These are phyloP conservation scores for Penicillium sp. DNA, from an alignment of 2,329 filamentous ascomycete species.

Conservation along the genomic window DNA sequence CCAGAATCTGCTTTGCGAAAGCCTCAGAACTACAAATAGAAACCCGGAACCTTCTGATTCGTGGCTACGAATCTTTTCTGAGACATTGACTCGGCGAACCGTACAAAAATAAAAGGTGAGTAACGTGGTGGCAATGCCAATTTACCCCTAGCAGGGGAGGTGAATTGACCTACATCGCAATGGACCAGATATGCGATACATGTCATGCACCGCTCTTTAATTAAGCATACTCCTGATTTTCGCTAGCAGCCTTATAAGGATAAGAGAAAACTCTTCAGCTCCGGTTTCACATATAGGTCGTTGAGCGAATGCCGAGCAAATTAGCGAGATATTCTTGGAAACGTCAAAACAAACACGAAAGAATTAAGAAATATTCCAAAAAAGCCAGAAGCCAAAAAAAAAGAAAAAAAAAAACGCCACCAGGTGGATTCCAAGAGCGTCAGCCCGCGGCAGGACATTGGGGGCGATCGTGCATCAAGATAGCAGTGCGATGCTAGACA, in stretches of 20 bases:
- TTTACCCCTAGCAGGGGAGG: neutral
- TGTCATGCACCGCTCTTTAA: neutral
- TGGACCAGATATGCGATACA: neutral
- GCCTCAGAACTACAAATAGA: no score
- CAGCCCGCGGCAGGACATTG: neutral
- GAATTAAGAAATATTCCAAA: neutral
- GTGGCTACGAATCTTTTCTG: no score
- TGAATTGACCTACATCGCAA: neutral
- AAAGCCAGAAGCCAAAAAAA: no score
- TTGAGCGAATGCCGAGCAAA: neutral
- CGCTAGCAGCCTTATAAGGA: neutral
- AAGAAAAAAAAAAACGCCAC: neutral
- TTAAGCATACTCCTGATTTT: slow-evolving; percentile 1
- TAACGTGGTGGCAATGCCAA: neutral
- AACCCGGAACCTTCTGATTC: no score
- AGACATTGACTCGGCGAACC: neutral
- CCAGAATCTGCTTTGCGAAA: no score
- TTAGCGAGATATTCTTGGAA: neutral
- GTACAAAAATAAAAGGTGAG: neutral
- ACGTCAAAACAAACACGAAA: neutral
- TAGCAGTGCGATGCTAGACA: neutral
- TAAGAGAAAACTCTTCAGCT: neutral
- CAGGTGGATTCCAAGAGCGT: neutral
- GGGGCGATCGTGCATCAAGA: neutral
- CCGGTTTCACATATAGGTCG: neutral